Conservation (phyloP, 2,329 filamentous ascomycete species). For the Fusarium avenaceum region DNA sequence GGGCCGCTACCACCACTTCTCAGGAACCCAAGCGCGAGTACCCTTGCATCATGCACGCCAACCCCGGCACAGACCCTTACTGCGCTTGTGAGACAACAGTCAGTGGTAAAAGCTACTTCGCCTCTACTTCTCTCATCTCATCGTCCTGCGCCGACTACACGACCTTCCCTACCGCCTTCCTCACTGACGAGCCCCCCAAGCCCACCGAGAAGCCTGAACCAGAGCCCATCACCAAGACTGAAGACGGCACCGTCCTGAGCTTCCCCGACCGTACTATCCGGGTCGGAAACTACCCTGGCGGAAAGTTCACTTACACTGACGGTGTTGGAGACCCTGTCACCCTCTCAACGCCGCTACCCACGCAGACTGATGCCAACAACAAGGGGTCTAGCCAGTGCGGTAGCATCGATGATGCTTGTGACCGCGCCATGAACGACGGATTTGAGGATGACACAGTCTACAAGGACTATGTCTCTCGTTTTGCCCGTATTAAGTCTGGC, state of each 20-base stretch:
- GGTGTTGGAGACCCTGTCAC: conserved; percentile 13
- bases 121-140: conserved; percentile 8
- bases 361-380: conserved; percentile 26
- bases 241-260: conserved; percentile 15
- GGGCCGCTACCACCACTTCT: neutral
- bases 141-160: conserved; percentile 14
- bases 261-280: conserved; percentile 19
- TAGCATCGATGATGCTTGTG: conserved; percentile 35
- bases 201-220: conserved; percentile 4
- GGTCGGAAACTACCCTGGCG: conserved; percentile 10
- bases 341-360: conserved; percentile 8
- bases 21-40: conserved; percentile 6
- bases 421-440: conserved; percentile 15
- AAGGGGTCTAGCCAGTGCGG: conserved; percentile 36
- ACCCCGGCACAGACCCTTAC: neutral
- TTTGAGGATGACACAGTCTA: conserved; percentile 32
- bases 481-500: conserved; percentile 16
- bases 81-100: conserved; percentile 16
- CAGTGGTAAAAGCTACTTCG: conserved; percentile 4
- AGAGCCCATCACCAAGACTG: conserved; percentile 12
- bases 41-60: conserved; percentile 16
- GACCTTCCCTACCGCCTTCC: conserved; percentile 21
- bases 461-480: conserved; percentile 23
- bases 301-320: conserved; percentile 15
- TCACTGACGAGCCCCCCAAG: neutral